phyloP scores from a whole-genome alignment of 129 eudicot species.

The Arctium lappa region DNA sequence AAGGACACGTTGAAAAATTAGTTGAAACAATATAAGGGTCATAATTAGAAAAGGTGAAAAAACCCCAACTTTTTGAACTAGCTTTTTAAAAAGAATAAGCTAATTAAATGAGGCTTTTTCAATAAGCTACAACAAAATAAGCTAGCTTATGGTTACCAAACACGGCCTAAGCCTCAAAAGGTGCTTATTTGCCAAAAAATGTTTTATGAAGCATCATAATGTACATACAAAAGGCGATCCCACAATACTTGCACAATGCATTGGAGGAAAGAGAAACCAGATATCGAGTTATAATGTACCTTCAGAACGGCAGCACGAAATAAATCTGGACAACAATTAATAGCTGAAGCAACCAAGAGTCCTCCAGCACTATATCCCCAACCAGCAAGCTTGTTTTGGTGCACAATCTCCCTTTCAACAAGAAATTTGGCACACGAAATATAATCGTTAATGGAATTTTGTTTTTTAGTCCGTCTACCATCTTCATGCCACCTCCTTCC shows the following conservation, averaged over 20 bases:
- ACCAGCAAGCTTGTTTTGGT: slow-evolving; percentile 77
- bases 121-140: too few relatives aligned
- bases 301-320: slow-evolving; percentile 87
- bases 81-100: background rate
- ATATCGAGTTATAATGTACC: slow-evolving; percentile 31
- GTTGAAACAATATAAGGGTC: background rate
- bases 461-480: slow-evolving; percentile 60
- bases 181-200: background rate
- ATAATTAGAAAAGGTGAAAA: background rate
- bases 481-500: slow-evolving; percentile 88
- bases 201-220: background rate
- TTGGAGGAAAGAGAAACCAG: background rate
- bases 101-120: background rate
- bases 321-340: slow-evolving; percentile 67
- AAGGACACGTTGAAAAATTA: background rate
- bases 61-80: background rate
- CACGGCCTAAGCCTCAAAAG: background rate
- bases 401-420: slow-evolving; percentile 55
- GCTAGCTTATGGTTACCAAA: background rate
- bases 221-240: background rate
- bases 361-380: slow-evolving; percentile 99
- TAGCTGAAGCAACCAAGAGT: slow-evolving; percentile 83
- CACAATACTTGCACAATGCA: background rate
- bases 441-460: slow-evolving; percentile 64
- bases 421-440: slow-evolving; percentile 77